Evolutionary conservation across 1,284 basidiomycete genomes (phyloP).

Genomic region (Cutaneotrichosporon cutaneum): DNA sequence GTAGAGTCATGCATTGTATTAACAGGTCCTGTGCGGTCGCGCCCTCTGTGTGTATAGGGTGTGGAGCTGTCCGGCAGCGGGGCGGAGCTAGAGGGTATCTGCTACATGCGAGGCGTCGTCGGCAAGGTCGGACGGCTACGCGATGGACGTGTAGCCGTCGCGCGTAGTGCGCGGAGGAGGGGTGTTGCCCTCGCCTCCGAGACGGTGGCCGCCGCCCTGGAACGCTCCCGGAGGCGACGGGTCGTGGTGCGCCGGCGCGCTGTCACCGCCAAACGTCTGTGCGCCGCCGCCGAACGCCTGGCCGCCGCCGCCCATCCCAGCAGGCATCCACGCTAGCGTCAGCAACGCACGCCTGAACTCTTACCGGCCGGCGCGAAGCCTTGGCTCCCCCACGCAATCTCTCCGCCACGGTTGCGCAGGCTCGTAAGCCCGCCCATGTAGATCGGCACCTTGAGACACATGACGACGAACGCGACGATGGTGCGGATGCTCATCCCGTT

Average conservation of each 20-base stretch:
- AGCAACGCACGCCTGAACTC: background rate
- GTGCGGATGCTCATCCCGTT: background rate
- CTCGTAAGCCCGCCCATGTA: slow-evolving; percentile 34
- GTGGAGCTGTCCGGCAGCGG: background rate
- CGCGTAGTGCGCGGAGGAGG: slow-evolving; percentile 23
- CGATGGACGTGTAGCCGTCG: slow-evolving; percentile 38
- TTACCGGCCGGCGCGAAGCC: slow-evolving; percentile 14
- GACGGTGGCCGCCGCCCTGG: slow-evolving; percentile 35
- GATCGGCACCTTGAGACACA: slow-evolving; percentile 38
- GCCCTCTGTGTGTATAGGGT: background rate
- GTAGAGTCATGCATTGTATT: slow-evolving; percentile 33
- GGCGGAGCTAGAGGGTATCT: background rate
- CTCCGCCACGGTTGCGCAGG: slow-evolving; percentile 42
- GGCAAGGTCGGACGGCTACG: slow-evolving; percentile 14
- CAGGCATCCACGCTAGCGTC: slow-evolving; percentile 15
- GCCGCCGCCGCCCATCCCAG: background rate
- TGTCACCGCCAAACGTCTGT: background rate
- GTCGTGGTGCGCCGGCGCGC: slow-evolving; percentile 1
- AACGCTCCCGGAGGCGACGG: slow-evolving; percentile 22
- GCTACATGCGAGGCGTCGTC: background rate
- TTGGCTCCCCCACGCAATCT: slow-evolving; percentile 24
- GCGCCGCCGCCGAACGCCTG: background rate
- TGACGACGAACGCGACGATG: slow-evolving; percentile 6
- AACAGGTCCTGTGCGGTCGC: slow-evolving; percentile 9
- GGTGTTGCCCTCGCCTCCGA: slow-evolving; percentile 36